Base-by-base conservation (phyloP, 2,329 filamentous ascomycete genomes). In the Aspergillus neotritici region DNA sequence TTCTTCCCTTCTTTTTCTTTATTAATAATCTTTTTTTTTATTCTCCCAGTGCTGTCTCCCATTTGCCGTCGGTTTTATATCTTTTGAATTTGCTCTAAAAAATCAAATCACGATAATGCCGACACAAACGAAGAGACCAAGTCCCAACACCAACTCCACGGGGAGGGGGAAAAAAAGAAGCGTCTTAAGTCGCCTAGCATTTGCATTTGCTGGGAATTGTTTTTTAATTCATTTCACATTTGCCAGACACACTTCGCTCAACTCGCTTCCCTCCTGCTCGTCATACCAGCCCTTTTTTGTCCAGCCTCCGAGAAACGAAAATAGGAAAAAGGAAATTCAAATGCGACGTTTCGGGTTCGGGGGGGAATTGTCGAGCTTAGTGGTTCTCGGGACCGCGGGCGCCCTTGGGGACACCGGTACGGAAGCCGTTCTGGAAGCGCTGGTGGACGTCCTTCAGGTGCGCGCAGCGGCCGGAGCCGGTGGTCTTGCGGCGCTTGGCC, bases 401-500 rank as follows among this genome's bases (percentile, higher is more conserved):
- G 67, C 83, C 85, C 79, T 94, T 90, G 70, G 89, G 89, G 63
- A 79, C 74, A 69, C 93, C 93, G 61, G 76, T 82, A 79, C 87
- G 91, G 87, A 98, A 98, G 65, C 89, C 90, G 78, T 98, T 98
- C 80, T 85, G 88, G 84, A 95, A 95, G 77, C 83, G 83, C 73
- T 93, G 85, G 70, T 89, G 79, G 70, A 98, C 84, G 66, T 80
- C 81, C 82, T 94, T 94, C 72, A 98, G 82, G 78, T 90, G 87
- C 71, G 88, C 83, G 84, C 90, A 93, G 75, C 93, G 87, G 74
- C 93, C 93, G 69, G 88, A 91, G 67, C 93, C 93, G 71, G 87
- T 91, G 69, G 91, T 96, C 90, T 96, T 97, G 86, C 93, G 94
- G 75, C 93, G 82, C 88, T 97, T 97, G 66, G 90, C 91, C 87